A percentile compares a stretch with the other conserved stretches of the same genome.
These are phyloP conservation scores for Candida boleticola DNA, from an alignment of 805 yeast genomes.

Conservation along the genomic window DNA sequence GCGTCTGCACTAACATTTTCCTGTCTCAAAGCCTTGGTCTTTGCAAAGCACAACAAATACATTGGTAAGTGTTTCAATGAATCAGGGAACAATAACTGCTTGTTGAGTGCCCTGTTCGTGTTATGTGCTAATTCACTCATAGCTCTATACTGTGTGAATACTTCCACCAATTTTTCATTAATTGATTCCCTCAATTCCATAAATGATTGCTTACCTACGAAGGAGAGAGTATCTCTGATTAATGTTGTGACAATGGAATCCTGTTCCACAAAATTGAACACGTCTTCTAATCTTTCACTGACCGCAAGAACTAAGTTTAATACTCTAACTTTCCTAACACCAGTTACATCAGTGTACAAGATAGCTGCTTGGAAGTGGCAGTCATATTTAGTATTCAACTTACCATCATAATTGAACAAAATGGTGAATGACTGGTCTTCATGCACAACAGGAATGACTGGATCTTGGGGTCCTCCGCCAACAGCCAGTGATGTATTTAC, in stretches of 20 bases:
- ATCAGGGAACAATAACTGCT: conserved; percentile 79
- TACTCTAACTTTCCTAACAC: conserved; percentile 82
- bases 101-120: conserved; percentile 33
- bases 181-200: conserved; percentile 38
- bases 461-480: conserved; percentile 51
- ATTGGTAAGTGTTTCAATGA: conserved; percentile 70
- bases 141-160: conserved; percentile 50
- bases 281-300: conserved; percentile 67
- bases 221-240: conserved; percentile 39
- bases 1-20: conserved; percentile 56
- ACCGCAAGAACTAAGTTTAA: conserved; percentile 81
- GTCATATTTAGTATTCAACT: conserved; percentile 65
- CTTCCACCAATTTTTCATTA: conserved; percentile 39
- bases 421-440: conserved; percentile 67
- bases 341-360: conserved; percentile 74
- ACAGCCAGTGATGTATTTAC: conserved; percentile 19
- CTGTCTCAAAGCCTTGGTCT: conserved; percentile 59
- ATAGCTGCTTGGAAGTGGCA: conserved; percentile 91
- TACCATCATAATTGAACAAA: conserved; percentile 74
- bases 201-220: conserved; percentile 38
- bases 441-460: conserved; percentile 63
- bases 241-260: conserved; percentile 39
- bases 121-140: conserved; percentile 44
- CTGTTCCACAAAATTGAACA: conserved; percentile 78
- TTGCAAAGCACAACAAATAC: conserved; percentile 65